A percentile compares a stretch with the other conserved stretches of the same genome.
Conservation (phyloP, 75 land plant genomes). For the Picea sitchensis region DNA sequence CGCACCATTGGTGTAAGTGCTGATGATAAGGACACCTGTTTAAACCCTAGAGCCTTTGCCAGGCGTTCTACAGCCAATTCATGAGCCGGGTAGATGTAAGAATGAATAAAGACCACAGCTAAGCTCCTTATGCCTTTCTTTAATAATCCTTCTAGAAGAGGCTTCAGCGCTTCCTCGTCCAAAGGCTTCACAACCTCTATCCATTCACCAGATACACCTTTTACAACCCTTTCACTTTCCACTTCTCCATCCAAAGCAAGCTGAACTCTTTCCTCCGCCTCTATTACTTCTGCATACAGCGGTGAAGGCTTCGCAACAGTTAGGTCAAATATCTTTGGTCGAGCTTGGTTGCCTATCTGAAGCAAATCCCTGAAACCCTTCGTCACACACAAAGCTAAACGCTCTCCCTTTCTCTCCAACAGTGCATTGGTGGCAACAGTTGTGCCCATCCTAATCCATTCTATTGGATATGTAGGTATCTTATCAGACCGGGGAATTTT, state of each 20-base stretch:
- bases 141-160: constrained; percentile 54
- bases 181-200: constrained; percentile 68
- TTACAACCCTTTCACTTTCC: constrained; percentile 15
- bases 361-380: constrained; percentile 82
- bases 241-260: constrained; percentile 43
- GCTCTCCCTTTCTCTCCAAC: constrained; percentile 90
- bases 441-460: constrained; percentile 99
- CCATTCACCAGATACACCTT: constrained; percentile 89
- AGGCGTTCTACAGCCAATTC: constrained; percentile 68
- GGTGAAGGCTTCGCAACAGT: constrained; percentile 80
- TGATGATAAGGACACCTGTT: constrained; percentile 91
- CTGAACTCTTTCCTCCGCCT: constrained; percentile 87
- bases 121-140: constrained; percentile 80
- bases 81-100: constrained; percentile 86
- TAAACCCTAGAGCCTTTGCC: constrained; percentile 78
- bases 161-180: constrained; percentile 56
- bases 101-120: constrained; percentile 93
- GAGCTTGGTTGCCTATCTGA: constrained; percentile 93
- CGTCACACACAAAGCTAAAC: constrained; percentile 89
- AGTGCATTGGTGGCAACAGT: constrained; percentile 99
- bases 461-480: constrained; percentile 86
- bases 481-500: constrained; percentile 66
- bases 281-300: constrained; percentile 93
- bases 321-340: constrained; percentile 93
- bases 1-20: constrained; percentile 95